phyloP scores from a whole-genome alignment of 257 asterid species.

The Capsicum chinense region DNA sequence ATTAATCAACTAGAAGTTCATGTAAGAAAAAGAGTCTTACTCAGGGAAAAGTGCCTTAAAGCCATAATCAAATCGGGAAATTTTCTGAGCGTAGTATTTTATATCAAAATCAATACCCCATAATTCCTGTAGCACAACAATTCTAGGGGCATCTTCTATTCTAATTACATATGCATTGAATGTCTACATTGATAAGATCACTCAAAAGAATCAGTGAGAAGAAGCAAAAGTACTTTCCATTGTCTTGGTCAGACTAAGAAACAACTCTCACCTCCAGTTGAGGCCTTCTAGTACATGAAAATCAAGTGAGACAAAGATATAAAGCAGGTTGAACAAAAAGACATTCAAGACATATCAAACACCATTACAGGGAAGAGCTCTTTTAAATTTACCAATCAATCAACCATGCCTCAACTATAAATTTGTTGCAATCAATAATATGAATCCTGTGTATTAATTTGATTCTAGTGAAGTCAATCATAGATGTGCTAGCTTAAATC shows the following conservation, averaged over 20 bases:
- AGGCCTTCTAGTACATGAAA: too few relatives aligned
- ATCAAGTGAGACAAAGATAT: neutral
- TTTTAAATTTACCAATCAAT: neutral
- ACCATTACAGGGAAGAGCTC: neutral
- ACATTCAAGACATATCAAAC: neutral
- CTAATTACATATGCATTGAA: constrained; percentile 94
- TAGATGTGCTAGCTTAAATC: neutral
- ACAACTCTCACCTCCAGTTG: neutral
- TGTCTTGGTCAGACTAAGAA: neutral
- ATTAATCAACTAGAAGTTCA: constrained; percentile 16
- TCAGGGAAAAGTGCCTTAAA: constrained; percentile 92
- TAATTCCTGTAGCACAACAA: constrained; percentile 97
- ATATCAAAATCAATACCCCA: constrained; percentile 98
- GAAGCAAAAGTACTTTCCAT: neutral
- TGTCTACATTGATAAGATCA: constrained; percentile 46
- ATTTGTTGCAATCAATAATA: neutral
- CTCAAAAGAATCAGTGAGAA: constrained; percentile 11
- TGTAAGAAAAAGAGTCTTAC: constrained; percentile 50
- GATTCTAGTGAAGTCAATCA: neutral
- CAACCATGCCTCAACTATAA: neutral
- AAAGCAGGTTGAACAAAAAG: neutral
- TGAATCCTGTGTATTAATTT: too few relatives aligned
- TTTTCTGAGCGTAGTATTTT: constrained; percentile 91
- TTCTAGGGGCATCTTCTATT: constrained; percentile 93
- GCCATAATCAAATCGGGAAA: constrained; percentile 78